phyloP scores from a whole-genome alignment of 2,329 filamentous ascomycete genomes.

The Pseudogymnoascus sp. region DNA sequence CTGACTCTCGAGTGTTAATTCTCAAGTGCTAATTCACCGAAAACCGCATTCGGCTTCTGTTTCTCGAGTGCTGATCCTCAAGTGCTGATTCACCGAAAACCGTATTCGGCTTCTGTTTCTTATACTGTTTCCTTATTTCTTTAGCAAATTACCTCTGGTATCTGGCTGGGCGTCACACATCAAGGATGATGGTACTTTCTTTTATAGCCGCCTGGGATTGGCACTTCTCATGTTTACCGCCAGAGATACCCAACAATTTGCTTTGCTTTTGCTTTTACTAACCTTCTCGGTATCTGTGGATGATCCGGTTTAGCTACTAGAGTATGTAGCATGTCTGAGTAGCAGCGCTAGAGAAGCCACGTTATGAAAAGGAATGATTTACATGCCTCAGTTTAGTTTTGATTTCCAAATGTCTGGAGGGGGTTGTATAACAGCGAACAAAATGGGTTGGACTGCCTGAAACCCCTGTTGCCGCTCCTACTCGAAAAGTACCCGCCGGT shows the following conservation, averaged over 20 bases:
- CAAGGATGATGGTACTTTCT: not conserved
- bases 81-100: not conserved
- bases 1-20: not conserved
- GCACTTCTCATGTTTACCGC: not conserved
- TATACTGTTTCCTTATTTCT: not conserved
- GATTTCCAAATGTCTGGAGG: not conserved
- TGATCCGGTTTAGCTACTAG: not conserved
- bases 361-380: not conserved
- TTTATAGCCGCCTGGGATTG: not conserved
- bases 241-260: conserved; percentile 1
- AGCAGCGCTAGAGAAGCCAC: not conserved
- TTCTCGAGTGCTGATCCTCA: not conserved
- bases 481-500: not conserved
- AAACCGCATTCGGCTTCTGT: not conserved
- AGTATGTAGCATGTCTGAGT: not conserved
- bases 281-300: not conserved
- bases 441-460: not conserved
- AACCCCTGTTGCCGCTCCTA: conserved; percentile 31
- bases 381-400: not conserved
- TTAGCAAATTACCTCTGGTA: not conserved
- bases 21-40: not conserved
- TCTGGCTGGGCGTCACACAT: not conserved
- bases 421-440: not conserved
- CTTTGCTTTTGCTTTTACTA: not conserved
- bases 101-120: not conserved